phyloP scores from a whole-genome alignment of 345 rosid genomes.

The Streptanthus diversifolius region DNA sequence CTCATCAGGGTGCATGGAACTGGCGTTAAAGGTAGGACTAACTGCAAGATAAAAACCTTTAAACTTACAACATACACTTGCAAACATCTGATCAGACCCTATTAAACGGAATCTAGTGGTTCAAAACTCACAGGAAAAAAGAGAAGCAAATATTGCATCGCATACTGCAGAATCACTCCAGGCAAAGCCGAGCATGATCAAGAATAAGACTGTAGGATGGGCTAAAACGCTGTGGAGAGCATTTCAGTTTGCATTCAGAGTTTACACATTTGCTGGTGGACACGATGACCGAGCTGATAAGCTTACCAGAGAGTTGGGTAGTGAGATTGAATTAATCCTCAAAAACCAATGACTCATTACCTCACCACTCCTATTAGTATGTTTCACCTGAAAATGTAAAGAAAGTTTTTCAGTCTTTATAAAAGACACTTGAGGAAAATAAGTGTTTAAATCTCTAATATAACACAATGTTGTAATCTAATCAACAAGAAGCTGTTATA shows the following conservation, averaged over 20 bases:
- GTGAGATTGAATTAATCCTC: conserved; percentile 55
- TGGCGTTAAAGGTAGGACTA: conserved; percentile 57
- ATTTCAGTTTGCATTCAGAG: conserved; percentile 71
- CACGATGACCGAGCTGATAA: conserved; percentile 80
- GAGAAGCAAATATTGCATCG: conserved; percentile 44
- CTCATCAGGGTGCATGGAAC: conserved; percentile 87
- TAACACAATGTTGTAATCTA: conserved; percentile 23
- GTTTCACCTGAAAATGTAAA: conserved; percentile 11
- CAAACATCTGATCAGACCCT: conserved; percentile 1
- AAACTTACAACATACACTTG: not conserved
- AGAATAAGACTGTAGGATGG: conserved; percentile 19
- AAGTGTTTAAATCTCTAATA: not conserved
- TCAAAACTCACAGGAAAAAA: conserved; percentile 52
- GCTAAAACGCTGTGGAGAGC: conserved; percentile 72
- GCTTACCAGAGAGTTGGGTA: conserved; percentile 66
- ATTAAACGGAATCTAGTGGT: not conserved
- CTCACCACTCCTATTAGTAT: not conserved
- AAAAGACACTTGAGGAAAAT: not conserved
- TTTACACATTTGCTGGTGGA: conserved; percentile 82
- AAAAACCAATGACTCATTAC: conserved; percentile 24
- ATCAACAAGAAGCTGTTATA: conserved; percentile 13
- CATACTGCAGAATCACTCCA: conserved; percentile 6
- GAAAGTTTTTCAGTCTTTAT: not conserved
- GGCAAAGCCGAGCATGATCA: conserved; percentile 24
- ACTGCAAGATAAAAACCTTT: not conserved